Percentiles rank a stretch among this genome's conserved stretches.
These are phyloP conservation scores for Hippophae gyantsensis DNA, from an alignment of 306 rosid species.

Conservation along the genomic window DNA sequence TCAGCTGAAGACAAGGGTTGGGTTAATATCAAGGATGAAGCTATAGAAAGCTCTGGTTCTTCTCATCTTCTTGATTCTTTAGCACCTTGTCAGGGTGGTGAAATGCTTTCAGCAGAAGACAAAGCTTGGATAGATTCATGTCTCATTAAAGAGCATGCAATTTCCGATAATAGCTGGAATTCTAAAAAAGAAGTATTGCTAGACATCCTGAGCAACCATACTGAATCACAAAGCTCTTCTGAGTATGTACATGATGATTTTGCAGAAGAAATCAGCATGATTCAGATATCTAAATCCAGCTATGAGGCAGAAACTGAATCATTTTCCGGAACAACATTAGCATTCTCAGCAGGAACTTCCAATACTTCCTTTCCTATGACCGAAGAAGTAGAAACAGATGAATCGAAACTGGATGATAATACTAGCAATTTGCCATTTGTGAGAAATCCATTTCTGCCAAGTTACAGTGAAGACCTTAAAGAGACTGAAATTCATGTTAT, in stretches of 20 bases:
- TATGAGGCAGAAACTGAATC: slow-evolving; percentile 9
- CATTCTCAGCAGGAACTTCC: neutral
- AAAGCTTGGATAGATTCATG: slow-evolving; percentile 70
- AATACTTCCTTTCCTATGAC: slow-evolving; percentile 10
- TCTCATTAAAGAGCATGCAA: slow-evolving; percentile 26
- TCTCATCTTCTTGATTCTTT: slow-evolving; percentile 5
- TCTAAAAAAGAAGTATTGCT: slow-evolving; percentile 46
- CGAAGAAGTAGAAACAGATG: slow-evolving; percentile 21
- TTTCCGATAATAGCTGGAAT: slow-evolving; percentile 32
- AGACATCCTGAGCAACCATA: slow-evolving; percentile 39
- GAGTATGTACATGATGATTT: slow-evolving; percentile 2
- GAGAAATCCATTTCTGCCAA: slow-evolving; percentile 65
- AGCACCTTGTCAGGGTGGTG: slow-evolving; percentile 5
- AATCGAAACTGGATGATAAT: slow-evolving; percentile 15
- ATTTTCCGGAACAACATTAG: neutral
- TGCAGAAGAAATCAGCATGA: slow-evolving; percentile 19
- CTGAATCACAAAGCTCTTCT: slow-evolving; percentile 18
- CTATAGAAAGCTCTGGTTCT: slow-evolving; percentile 12
- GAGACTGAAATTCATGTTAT: slow-evolving; percentile 6
- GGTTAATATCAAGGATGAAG: neutral
- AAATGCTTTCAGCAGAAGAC: slow-evolving; percentile 48
- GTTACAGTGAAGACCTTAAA: slow-evolving; percentile 39
- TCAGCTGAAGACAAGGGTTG: too few species aligned
- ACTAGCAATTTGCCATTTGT: slow-evolving; percentile 16
- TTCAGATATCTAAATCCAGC: slow-evolving; percentile 17